Evolutionary conservation across 805 yeast species (phyloP).

Genomic region (Pichia gijzeniarum): DNA sequence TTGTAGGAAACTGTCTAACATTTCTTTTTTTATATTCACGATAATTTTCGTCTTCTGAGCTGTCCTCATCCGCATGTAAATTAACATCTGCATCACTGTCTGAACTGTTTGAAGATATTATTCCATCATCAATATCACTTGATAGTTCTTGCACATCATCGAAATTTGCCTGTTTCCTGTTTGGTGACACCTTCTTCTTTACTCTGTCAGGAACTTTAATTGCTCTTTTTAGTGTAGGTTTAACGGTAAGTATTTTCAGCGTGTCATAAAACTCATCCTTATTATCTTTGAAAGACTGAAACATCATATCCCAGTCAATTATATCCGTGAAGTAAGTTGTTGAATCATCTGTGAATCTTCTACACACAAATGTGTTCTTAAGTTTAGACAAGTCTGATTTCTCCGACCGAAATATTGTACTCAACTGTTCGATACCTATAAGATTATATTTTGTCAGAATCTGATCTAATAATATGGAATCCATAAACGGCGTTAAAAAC

Average conservation of each 20-base stretch:
- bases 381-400: constrained; percentile 27
- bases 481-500: constrained; percentile 46
- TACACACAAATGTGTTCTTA: constrained; percentile 32
- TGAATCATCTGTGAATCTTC: constrained; percentile 36
- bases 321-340: constrained; percentile 31
- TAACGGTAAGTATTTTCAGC: constrained; percentile 27
- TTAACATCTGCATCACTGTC: constrained; percentile 10
- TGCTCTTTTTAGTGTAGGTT: constrained; percentile 21
- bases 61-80: constrained; percentile 1
- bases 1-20: background rate
- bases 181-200: background rate
- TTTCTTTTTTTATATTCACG: background rate
- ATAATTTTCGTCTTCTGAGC: background rate
- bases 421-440: constrained; percentile 28
- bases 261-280: constrained; percentile 29
- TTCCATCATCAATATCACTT: background rate
- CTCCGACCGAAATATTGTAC: background rate
- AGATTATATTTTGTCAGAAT: constrained; percentile 42
- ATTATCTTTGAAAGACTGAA: constrained; percentile 21
- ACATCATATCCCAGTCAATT: constrained; percentile 36
- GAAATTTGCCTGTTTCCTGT: background rate
- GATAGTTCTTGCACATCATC: background rate
- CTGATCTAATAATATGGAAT: constrained; percentile 37
- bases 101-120: background rate
- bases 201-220: background rate